Evolutionary conservation across 2,329 filamentous ascomycete genomes (phyloP), one percentile per base, ranked within the genome.

Genomic region (Cordyceps javanica): DNA sequence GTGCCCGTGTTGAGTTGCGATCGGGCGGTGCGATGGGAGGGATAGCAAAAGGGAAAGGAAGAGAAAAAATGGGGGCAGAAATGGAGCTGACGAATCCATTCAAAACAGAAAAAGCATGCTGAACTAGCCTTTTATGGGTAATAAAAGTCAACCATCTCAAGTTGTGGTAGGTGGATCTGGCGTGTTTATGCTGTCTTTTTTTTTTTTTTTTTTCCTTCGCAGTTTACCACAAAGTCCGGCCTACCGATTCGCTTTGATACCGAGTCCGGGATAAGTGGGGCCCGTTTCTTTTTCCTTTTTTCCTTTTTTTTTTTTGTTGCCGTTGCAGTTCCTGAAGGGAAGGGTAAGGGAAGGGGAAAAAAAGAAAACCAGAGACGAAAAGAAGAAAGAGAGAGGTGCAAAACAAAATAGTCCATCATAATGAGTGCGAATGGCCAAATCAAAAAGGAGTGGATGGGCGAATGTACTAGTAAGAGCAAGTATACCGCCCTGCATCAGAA

Each of bases 201-300:
- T 49, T 49, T 25, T 13, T 49, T 34, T 5, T 14, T 36, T 13
- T 36, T 49, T 51, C 10, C 6, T 21, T 7, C 14, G 23, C 46
- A n/a, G n/a, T n/a, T n/a, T n/a, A n/a, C n/a, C n/a, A n/a, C 32
- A 41, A 52, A 52, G 36, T 52, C 49, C 48, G 48, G 48, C 19
- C 10, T 13, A 16, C 8, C 50, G 50, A 53, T 51, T 14, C 28
- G 32, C 23, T n/a, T n/a, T 36, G 14, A 30, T 41, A 28, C 50
- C 50, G 50, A 53, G 50, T 32, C 50, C 51, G 39, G 48, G 19
- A 26, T 30, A 45, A 44, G 39, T 30, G 51, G 39, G 39, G 38
- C 30, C 46, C 19, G 16, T 14, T 45, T 28, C n/a, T n/a, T n/a
- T n/a, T n/a, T n/a, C n/a, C n/a, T n/a, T n/a, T n/a, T n/a, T n/a